Conservation (phyloP, 306 rosid genomes). For the Pterocarpus santalinus region DNA sequence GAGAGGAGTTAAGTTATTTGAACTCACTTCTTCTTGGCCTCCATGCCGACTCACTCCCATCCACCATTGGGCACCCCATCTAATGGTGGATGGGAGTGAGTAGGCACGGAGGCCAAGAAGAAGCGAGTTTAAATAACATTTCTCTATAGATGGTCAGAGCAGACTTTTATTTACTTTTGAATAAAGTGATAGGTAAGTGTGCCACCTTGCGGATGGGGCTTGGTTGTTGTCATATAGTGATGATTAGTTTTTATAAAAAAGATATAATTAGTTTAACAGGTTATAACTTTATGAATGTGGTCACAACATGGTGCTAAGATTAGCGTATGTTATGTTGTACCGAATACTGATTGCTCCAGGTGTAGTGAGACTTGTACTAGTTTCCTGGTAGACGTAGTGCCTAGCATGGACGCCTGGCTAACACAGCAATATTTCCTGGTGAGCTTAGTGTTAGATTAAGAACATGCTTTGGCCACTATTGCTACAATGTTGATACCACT, state of each 20-base stretch:
- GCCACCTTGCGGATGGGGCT: neutral
- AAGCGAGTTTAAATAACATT: too few relatives aligned
- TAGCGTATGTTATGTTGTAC: neutral
- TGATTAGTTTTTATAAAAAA: too few relatives aligned
- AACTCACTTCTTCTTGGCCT: too few relatives aligned
- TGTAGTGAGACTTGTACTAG: neutral
- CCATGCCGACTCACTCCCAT: too few relatives aligned
- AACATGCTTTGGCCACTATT: neutral
- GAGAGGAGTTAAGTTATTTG: too few relatives aligned
- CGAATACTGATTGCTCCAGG: neutral
- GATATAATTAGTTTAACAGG: neutral
- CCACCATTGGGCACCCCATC: too few relatives aligned
- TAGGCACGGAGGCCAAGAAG: too few relatives aligned
- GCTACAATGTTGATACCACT: neutral
- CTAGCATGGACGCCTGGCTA: neutral
- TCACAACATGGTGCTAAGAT: neutral
- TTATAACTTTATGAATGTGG: neutral
- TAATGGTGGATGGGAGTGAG: too few relatives aligned
- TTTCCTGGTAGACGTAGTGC: too few relatives aligned
- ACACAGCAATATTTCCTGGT: too few relatives aligned
- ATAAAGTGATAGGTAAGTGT: neutral
- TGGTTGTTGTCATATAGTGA: too few relatives aligned
- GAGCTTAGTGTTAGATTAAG: too few relatives aligned
- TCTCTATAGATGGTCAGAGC: neutral
- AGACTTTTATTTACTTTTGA: neutral